Evolutionary conservation across 2,329 filamentous ascomycete species (phyloP).

Genomic region (Mycosphaerella sp.): DNA sequence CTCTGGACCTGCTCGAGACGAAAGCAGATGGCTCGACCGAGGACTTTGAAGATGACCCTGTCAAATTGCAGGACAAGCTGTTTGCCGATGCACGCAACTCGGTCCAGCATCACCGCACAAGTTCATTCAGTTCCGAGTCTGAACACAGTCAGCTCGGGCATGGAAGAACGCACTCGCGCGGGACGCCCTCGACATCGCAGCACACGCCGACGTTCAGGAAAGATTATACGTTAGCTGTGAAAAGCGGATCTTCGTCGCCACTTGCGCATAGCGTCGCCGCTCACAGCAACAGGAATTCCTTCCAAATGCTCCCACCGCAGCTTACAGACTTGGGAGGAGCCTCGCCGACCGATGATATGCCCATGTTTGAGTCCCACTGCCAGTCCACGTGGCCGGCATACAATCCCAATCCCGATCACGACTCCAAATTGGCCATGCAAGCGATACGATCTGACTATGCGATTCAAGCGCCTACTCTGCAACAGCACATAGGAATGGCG

Average conservation of each 20-base stretch:
- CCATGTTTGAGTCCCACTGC: conserved; percentile 31
- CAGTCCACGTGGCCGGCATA: conserved; percentile 28
- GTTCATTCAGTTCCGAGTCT: conserved; percentile 53
- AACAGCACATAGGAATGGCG: conserved; percentile 1
- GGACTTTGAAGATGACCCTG: conserved; percentile 55
- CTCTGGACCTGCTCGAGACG: conserved; percentile 52
- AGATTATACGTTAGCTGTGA: conserved; percentile 24
- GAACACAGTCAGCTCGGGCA: conserved; percentile 45
- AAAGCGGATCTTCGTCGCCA: conserved; percentile 27
- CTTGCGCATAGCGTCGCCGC: conserved; percentile 23
- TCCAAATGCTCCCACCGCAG: neutral
- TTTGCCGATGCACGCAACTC: conserved; percentile 49
- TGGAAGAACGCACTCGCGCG: conserved; percentile 30
- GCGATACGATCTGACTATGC: conserved; percentile 20
- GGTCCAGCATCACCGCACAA: conserved; percentile 40
- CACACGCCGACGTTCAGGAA: conserved; percentile 17
- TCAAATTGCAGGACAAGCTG: conserved; percentile 50
- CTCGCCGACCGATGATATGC: conserved; percentile 25
- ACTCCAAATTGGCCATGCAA: conserved; percentile 9
- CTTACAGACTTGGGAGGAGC: conserved; percentile 4
- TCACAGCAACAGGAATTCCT: conserved; percentile 12
- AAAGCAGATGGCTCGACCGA: conserved; percentile 42
- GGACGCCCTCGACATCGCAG: conserved; percentile 34
- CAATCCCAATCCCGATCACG: conserved; percentile 10
- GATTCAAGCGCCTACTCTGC: conserved; percentile 18